A percentile compares a stretch with the other conserved stretches of the same genome.
Conservation (phyloP, 1,139 yeast genomes). For the Hemisphaericaspora xylanilytica region DNA sequence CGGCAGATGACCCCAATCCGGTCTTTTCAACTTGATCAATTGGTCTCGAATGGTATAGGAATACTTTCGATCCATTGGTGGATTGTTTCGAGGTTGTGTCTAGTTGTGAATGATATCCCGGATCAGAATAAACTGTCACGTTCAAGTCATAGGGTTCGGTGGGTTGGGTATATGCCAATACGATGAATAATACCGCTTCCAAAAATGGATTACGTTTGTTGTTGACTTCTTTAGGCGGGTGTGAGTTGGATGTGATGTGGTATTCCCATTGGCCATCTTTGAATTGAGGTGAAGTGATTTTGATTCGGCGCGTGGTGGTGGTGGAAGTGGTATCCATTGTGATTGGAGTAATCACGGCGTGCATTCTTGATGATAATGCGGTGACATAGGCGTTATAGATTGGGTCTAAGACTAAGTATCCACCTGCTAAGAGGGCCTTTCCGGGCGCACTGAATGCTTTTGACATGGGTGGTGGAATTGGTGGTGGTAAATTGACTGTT, state of each 20-base stretch:
- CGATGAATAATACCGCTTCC: conserved; percentile 57
- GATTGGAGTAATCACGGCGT: conserved; percentile 51
- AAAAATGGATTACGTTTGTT: conserved; percentile 68
- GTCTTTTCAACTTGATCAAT: conserved; percentile 85
- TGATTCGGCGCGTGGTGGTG: conserved; percentile 22
- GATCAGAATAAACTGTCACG: conserved; percentile 75
- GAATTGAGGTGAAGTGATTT: conserved; percentile 79
- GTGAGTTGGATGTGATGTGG: conserved; percentile 16
- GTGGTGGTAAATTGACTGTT: not conserved
- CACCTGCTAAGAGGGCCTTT: conserved; percentile 91
- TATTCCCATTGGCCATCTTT: conserved; percentile 68
- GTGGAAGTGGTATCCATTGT: conserved; percentile 13
- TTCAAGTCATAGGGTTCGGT: conserved; percentile 28
- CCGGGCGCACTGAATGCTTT: conserved; percentile 85
- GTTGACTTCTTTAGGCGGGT: conserved; percentile 22
- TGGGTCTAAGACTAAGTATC: conserved; percentile 85
- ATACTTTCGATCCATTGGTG: conserved; percentile 36
- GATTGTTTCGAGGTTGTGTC: conserved; percentile 35
- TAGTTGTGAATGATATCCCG: conserved; percentile 83
- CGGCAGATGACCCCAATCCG: conserved; percentile 95
- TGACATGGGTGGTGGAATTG: conserved; percentile 11
- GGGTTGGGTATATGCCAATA: conserved; percentile 51
- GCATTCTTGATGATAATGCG: conserved; percentile 89
- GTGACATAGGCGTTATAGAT: conserved; percentile 74
- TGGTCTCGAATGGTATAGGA: conserved; percentile 56